Base-by-base conservation (phyloP, 768 basidiomycete genomes). In the Crucibulum laeve region DNA sequence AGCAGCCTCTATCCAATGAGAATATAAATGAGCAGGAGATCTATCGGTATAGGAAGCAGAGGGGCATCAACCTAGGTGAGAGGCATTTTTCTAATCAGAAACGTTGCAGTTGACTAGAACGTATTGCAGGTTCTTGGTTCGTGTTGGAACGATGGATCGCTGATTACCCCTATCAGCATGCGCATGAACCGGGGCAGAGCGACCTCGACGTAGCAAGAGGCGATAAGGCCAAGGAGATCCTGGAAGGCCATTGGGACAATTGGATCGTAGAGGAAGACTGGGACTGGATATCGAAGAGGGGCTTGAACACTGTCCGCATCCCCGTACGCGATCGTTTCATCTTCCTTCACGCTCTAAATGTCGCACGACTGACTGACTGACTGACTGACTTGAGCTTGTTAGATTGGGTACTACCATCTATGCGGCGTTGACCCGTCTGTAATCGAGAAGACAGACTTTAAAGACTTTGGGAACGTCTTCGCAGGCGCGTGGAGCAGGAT, bases 61-160 rank as follows among this genome's bases (percentile, higher is more conserved):
- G 80, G 42, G 88, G 88, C n/a, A 81, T 90, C 4, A 91, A 91
- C 59, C 75, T 91, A 7, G 88, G 88, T 82, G 57, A 58, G 73
- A 61, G 49, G 23, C 24, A 47, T 23, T 25, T 32, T 33, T 36
- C 21, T 8, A 25, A 23, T 19, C 26, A n/a, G n/a, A n/a, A 4
- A 39, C 21, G n/a, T 17, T 38, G n/a, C 11, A 21, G 10, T 38
- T 7, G 4, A 21, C 36, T 39, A 25, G 42, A 28, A 40, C 44
- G 22, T 40, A 18, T 15, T 47, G 21, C 46, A 87, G 84, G 85
- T 1, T 82, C 77, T 5, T 87, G 84, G 86, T 90, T 91, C 49
- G 80, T 85, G 3, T 73, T 87, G 14, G 88, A 91, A 60, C 66
- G 76, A 25, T 91, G 88, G 88, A 87, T 91, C 28, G 57, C 77